Conservation (phyloP, 306 rosid species). For the Pachyrhizus erosus region DNA sequence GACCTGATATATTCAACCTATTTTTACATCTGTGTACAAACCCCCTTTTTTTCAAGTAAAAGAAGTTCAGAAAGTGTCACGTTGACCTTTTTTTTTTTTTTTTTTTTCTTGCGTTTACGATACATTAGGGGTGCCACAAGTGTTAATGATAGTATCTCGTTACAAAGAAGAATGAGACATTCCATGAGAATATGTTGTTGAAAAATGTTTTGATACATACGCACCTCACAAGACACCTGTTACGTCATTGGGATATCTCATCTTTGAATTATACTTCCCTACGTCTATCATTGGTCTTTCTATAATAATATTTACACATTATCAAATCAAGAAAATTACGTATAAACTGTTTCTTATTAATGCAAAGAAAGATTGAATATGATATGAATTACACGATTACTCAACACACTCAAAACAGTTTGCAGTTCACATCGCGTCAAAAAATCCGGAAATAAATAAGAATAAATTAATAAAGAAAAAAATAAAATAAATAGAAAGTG, state of each 20-base stretch:
- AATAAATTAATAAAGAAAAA: not conserved
- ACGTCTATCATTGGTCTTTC: not conserved
- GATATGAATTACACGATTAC: not conserved
- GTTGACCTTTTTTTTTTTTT: not conserved
- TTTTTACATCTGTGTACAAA: too few species aligned
- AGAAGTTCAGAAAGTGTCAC: not conserved
- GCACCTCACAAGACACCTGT: not conserved
- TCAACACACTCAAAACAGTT: constrained; percentile 7
- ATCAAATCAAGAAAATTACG: not conserved
- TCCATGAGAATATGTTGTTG: not conserved
- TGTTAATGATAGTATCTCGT: not conserved
- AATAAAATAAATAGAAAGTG: not conserved
- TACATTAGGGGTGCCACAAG: not conserved
- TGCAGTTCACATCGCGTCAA: not conserved
- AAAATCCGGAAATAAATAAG: not conserved
- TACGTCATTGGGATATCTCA: not conserved
- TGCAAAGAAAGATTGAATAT: not conserved
- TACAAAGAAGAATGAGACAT: not conserved
- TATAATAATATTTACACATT: not conserved
- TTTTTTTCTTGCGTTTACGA: not conserved
- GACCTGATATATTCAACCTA: too few species aligned
- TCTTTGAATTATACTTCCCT: not conserved
- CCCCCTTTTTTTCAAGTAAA: not conserved
- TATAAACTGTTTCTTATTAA: not conserved
- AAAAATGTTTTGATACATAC: not conserved